Conservation (phyloP, 78 protist species). For the Dictyostelium intermedium region DNA sequence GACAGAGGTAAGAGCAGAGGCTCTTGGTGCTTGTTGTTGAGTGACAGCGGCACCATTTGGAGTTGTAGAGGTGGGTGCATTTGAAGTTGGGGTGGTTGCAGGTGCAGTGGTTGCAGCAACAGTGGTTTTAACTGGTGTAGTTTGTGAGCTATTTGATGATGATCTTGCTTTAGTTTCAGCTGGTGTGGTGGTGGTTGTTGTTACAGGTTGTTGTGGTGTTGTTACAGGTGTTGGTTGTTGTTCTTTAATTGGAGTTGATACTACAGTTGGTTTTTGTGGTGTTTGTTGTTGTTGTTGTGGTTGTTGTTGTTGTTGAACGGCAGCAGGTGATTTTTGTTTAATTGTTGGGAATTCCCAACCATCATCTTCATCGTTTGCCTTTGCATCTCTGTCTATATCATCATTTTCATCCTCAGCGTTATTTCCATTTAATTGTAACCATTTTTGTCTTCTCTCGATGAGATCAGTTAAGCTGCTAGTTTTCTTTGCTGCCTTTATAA, state of each 20-base stretch:
- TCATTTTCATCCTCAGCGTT: conserved; percentile 43
- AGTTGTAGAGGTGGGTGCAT: not conserved
- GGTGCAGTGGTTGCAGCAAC: conserved; percentile 10
- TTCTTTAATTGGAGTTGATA: conserved; percentile 25
- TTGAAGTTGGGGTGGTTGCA: not conserved
- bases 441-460: conserved; percentile 81
- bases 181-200: conserved; percentile 21
- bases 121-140: not conserved
- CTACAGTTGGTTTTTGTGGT: not conserved
- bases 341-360: conserved; percentile 84
- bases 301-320: not conserved
- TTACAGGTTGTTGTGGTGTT: not conserved
- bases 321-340: conserved; percentile 33
- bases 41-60: conserved; percentile 19
- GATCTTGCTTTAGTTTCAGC: not conserved
- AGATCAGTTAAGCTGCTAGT: conserved; percentile 83
- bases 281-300: not conserved
- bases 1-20: conserved; percentile 78
- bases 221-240: not conserved
- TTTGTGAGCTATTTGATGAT: not conserved
- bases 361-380: conserved; percentile 58
- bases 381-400: conserved; percentile 46
- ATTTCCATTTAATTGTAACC: conserved; percentile 54
- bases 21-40: conserved; percentile 25
- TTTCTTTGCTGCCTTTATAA: conserved; percentile 86